Evolutionary conservation across 495 filamentous ascomycete species (phyloP), one percentile per base, ranked within the genome.

Genomic region (Xylaria curta): DNA sequence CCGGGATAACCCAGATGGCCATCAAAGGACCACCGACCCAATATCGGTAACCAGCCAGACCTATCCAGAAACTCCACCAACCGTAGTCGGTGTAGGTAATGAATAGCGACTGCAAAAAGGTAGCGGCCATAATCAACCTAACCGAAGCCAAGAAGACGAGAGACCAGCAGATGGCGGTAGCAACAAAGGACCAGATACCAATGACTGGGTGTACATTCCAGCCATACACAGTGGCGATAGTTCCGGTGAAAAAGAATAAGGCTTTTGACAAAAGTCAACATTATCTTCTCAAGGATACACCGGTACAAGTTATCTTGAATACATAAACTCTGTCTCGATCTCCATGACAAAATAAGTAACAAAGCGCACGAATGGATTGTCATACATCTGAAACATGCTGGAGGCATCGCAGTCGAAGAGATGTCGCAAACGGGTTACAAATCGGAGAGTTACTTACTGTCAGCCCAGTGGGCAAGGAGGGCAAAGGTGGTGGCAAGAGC

Each of bases 391-490:
- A 4, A 38, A 40, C 58, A 1, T 2, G 17, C 19, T 2, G 10
- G 7, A 4, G 9, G 6, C 38, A 21, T 38, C 31, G 15, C 33
- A 21, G 17, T 40, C 12, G n/a, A 12, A 19, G 4, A 38, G 31
- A 13, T 2, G 17, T 4, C 0, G 17, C 31, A 21, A 33, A 60
- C 36, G 38, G 26, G 28, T 15, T 59, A 31, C 28, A 33, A 59
- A 59, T 31, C 7, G 28, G 19, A 19, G n/a, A 59, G 17, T 26
- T n/a, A 68, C 53, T 68, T 58, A 68, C 66, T 42, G 10, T 42
- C 36, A 8, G 36, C 6, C 38, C 33, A 44, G 13, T 49, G 46
- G 40, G 33, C 68, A 28, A 15, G 36, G 33, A 15, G 33, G 31
- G 24, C 28, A 15, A 33, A 5, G 24, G 33, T 1, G 13, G 56